These are phyloP conservation scores for Primulina tabacum DNA, from an alignment of 257 asterid genomes.

Conservation along the genomic window DNA sequence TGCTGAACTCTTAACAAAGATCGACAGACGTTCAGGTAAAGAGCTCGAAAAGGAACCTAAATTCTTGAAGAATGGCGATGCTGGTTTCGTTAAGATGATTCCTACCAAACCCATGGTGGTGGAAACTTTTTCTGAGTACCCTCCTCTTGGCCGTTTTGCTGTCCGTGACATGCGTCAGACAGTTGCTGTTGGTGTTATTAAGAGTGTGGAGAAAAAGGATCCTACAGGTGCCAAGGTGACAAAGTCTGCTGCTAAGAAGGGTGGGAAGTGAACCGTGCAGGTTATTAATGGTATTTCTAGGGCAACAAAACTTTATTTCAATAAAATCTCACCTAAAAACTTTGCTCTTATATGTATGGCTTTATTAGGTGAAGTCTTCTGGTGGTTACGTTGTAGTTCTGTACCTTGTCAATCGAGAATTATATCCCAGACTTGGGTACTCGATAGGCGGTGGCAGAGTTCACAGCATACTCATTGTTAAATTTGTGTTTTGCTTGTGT, in stretches of 20 bases:
- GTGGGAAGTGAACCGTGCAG: neutral
- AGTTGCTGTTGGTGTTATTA: constrained; percentile 32
- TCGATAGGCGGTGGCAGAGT: neutral
- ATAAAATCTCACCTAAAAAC: neutral
- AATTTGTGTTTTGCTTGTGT: neutral
- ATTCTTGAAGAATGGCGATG: constrained; percentile 13
- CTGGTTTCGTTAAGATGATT: no score
- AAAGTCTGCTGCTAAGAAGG: constrained; percentile 5
- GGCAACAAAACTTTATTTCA: neutral
- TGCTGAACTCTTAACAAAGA: no score
- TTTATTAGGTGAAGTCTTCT: no score
- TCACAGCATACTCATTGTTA: neutral
- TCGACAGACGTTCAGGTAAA: no score
- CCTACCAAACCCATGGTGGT: no score
- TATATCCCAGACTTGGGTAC: neutral
- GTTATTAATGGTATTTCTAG: neutral
- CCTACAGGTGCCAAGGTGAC: constrained; percentile 32
- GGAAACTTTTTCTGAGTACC: constrained; percentile 20
- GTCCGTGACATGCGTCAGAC: constrained; percentile 35
- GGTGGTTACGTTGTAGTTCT: neutral
- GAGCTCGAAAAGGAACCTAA: constrained; percentile 24
- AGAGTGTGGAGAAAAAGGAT: constrained; percentile 31
- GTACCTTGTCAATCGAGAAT: neutral
- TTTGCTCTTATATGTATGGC: neutral
- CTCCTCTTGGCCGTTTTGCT: constrained; percentile 33